Evolutionary conservation across 108 stramenopile species (phyloP).

Genomic region (Skeletonema costatum): DNA sequence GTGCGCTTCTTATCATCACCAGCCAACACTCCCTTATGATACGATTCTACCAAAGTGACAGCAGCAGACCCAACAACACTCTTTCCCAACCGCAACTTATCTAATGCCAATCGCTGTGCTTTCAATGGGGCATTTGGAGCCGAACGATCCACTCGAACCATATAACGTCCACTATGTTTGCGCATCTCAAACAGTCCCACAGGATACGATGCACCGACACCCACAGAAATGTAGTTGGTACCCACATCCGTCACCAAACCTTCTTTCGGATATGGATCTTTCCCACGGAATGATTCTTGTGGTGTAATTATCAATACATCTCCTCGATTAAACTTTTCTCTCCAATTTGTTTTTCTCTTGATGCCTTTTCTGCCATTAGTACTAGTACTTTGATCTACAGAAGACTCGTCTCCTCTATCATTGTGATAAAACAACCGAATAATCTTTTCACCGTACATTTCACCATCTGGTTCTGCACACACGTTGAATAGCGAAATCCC

Average conservation of each 20-base stretch:
- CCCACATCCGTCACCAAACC: constrained; percentile 67
- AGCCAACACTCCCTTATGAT: not conserved
- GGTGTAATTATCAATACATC: constrained; percentile 64
- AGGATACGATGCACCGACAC: constrained; percentile 65
- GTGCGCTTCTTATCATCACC: no score
- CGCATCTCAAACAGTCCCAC: constrained; percentile 67
- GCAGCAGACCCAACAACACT: constrained; percentile 49
- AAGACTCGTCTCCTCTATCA: not conserved
- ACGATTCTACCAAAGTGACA: constrained; percentile 25
- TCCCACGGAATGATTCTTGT: constrained; percentile 24
- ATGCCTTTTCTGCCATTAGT: not conserved
- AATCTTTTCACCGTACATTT: constrained; percentile 76
- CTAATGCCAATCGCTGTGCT: constrained; percentile 56
- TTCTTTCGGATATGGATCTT: constrained; percentile 50
- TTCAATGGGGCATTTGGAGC: constrained; percentile 48
- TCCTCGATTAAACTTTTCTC: constrained; percentile 56
- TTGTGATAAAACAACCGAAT: constrained; percentile 30
- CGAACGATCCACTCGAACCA: constrained; percentile 62
- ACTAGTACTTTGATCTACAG: not conserved
- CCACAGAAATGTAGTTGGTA: constrained; percentile 50
- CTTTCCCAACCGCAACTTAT: constrained; percentile 33
- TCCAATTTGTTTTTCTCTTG: constrained; percentile 5
- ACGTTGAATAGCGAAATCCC: constrained; percentile 60
- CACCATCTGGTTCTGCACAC: constrained; percentile 58
- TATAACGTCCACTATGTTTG: constrained; percentile 43